Base-by-base conservation (phyloP, 352 stramenopile species). In the Pythium chondricola region DNA sequence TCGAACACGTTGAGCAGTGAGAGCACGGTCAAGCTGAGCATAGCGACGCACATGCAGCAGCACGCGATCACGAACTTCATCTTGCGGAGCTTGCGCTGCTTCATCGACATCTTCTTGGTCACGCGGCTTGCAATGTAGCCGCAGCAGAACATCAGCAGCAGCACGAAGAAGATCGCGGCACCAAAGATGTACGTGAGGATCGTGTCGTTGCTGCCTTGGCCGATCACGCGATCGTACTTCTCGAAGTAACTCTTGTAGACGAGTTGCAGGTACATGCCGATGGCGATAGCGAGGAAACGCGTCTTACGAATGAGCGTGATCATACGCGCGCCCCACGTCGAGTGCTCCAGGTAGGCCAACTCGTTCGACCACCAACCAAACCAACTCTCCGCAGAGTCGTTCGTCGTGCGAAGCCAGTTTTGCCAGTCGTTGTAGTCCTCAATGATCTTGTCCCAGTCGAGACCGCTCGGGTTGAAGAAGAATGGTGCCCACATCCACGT, bases 361-460 rank as follows among this genome's bases (percentile, higher is more conserved):
- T 94, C 83, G 49, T 75, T 85, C 16, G 74, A 83, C 81, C 81
- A 94, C 83, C 83, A 94, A 17, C 83, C 83, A 46, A 88, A 85
- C 83, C 83, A 94, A 63, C 81, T 91, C 41, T 91, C 73, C 14
- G 80, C 74, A 10, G 81, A 92, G 55, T 94, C 83, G 24, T 94
- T 93, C 11, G 75, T 88, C 32, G 81, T 92, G 11, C 56, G 69
- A 48, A 98, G 88, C 95, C 95, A 98, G 43, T 90, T 83, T 35
- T 98, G 80, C 83, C 93, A 98, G 48, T 93, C 78, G 43, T 83
- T 87, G 65, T 89, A 98, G 73, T 99, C 96, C 17, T 89, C 75
- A 24, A 88, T 86, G 29, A 98, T 85, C 64, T 98, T 96, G 67
- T 97, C 90, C 95, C 95, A 99, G 54, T 99, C 95, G 48, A 99